phyloP scores from a whole-genome alignment of 768 basidiomycete genomes.

The Daedaleopsis nitida region DNA sequence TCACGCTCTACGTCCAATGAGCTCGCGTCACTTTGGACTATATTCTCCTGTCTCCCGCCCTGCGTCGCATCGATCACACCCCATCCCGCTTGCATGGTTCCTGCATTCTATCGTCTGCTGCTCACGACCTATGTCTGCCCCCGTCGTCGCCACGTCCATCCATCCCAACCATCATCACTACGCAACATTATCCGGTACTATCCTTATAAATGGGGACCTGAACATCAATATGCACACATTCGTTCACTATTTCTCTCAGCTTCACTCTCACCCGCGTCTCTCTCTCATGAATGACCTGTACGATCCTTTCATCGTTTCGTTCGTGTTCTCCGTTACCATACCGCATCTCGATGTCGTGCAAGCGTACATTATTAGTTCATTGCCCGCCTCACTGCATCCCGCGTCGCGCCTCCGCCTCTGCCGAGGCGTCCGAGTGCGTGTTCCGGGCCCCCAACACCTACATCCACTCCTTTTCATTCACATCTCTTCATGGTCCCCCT shows the following conservation, averaged over 20 bases:
- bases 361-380: constrained; percentile 13
- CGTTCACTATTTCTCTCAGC: constrained; percentile 15
- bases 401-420: neutral
- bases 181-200: constrained; percentile 14
- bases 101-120: constrained; percentile 4
- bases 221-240: constrained; percentile 22
- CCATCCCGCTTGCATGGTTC: neutral
- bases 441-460: constrained; percentile 1
- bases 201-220: constrained; percentile 27
- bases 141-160: constrained; percentile 6
- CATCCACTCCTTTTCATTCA: neutral
- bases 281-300: constrained; percentile 22
- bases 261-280: constrained; percentile 6
- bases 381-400: neutral
- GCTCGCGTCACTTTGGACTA: neutral
- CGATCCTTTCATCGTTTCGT: constrained; percentile 18
- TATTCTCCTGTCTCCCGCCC: constrained; percentile 4
- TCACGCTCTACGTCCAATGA: constrained; percentile 80
- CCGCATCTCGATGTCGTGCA: constrained; percentile 13
- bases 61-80: constrained; percentile 11
- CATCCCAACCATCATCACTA: constrained; percentile 11
- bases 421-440: neutral
- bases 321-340: constrained; percentile 14
- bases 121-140: constrained; percentile 9
- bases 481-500: constrained; percentile 6